Percentiles rank a stretch among this genome's conserved stretches.
Conservation (phyloP, 148 eudicot genomes). For the Salicornia ramosissima region DNA sequence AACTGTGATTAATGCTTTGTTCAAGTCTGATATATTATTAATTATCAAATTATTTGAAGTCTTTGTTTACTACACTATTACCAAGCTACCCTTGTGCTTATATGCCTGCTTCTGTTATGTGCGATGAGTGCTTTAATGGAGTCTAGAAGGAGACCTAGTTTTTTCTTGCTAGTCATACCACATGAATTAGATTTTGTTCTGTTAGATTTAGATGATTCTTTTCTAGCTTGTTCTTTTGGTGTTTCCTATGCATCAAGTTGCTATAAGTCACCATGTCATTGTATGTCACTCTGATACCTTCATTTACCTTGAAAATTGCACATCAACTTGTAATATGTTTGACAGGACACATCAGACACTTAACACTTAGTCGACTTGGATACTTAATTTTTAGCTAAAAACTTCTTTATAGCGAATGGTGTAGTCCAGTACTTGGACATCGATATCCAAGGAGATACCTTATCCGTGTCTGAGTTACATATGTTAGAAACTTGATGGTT, state of each 20-base stretch:
- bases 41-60: background rate
- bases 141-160: background rate
- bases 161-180: background rate
- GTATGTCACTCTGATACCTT: no score
- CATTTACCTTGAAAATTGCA: no score
- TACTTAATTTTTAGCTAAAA: no score
- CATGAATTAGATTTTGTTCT: background rate
- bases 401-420: no score
- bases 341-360: no score
- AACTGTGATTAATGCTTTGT: background rate
- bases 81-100: background rate
- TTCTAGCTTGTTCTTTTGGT: background rate
- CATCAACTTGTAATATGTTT: no score
- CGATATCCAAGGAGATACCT: no score
- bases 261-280: background rate
- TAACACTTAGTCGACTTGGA: no score
- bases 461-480: no score
- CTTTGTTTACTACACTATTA: background rate
- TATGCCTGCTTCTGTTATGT: background rate
- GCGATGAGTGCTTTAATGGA: background rate
- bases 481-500: no score
- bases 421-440: no score
- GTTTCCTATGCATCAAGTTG: background rate
- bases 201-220: background rate
- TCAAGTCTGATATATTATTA: background rate